phyloP scores from a whole-genome alignment of 2,329 filamentous ascomycete species.

The Sarocladium oryzae region DNA sequence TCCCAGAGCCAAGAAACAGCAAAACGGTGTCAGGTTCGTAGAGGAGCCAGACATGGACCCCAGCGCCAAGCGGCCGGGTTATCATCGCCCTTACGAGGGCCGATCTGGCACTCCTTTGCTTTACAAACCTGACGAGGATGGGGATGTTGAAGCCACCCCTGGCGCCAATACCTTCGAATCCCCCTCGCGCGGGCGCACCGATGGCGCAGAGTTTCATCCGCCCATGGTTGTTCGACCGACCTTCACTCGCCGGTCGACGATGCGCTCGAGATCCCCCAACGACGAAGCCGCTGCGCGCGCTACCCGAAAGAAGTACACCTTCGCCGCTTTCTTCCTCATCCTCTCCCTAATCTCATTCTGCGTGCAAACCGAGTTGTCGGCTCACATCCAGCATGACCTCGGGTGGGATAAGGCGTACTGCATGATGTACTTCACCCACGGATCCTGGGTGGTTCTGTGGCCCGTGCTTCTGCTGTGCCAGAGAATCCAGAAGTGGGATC shows the following conservation, averaged over 20 bases:
- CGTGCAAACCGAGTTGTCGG: slow-evolving; percentile 89
- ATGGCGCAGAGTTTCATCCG: slow-evolving; percentile 19
- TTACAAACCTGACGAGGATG: slow-evolving; percentile 23
- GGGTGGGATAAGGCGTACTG: slow-evolving; percentile 99
- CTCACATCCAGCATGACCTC: slow-evolving; percentile 87
- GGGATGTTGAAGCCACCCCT: slow-evolving; percentile 19
- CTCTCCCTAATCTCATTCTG: slow-evolving; percentile 84
- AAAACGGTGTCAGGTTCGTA: neutral
- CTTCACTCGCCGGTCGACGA: slow-evolving; percentile 49
- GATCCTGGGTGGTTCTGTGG: slow-evolving; percentile 89
- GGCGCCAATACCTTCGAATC: slow-evolving; percentile 18
- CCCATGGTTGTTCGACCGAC: slow-evolving; percentile 17
- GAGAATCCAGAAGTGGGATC: slow-evolving; percentile 68
- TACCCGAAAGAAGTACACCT: slow-evolving; percentile 77
- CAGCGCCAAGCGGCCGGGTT: slow-evolving; percentile 30
- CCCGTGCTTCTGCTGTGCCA: slow-evolving; percentile 75
- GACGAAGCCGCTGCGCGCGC: slow-evolving; percentile 25
- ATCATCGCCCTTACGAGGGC: slow-evolving; percentile 39
- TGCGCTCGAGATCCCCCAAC: slow-evolving; percentile 73
- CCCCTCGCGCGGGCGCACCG: slow-evolving; percentile 19
- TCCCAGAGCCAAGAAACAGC: neutral
- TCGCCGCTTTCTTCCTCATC: slow-evolving; percentile 76
- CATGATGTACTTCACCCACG: slow-evolving; percentile 97
- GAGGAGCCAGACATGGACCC: slow-evolving; percentile 3
- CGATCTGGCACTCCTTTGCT: slow-evolving; percentile 38